Evolutionary conservation across 2,329 filamentous ascomycete species (phyloP).

Genomic region (Colletotrichum lini): DNA sequence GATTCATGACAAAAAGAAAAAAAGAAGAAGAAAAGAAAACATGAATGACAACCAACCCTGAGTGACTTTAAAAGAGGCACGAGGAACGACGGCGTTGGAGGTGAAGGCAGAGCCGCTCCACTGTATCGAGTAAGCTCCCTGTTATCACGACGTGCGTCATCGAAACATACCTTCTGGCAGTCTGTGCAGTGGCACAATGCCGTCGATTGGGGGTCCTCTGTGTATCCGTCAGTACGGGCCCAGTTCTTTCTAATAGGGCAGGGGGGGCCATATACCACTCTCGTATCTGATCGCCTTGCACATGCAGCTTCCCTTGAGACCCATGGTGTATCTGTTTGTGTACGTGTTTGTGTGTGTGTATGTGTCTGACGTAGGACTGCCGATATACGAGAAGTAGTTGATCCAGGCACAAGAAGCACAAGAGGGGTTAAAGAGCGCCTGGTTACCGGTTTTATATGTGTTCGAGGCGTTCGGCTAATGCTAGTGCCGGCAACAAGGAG

Average conservation of each 20-base stretch:
- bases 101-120: constrained; percentile 69
- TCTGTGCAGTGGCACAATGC: constrained; percentile 68
- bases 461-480: constrained; percentile 35
- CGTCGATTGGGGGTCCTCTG: constrained; percentile 58
- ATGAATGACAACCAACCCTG: constrained; percentile 54
- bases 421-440: background rate
- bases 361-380: background rate
- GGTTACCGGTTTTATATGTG: constrained; percentile 23
- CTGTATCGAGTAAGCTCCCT: constrained; percentile 43
- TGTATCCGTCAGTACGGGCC: background rate
- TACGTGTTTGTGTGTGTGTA: background rate
- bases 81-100: constrained; percentile 66
- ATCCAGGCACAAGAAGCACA: too few species aligned
- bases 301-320: constrained; percentile 52
- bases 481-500: constrained; percentile 23
- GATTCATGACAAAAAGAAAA: too few species aligned
- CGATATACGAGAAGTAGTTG: too few species aligned
- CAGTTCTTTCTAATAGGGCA: background rate
- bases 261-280: constrained; percentile 47
- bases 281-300: constrained; percentile 54
- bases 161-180: constrained; percentile 65
- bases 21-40: background rate
- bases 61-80: constrained; percentile 62
- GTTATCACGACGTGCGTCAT: background rate
- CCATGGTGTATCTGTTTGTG: constrained; percentile 19